Evolutionary conservation across 805 yeast genomes (phyloP), one percentile per base, ranked within the genome.

Genomic region (Maudiozyma saulgeensis): DNA sequence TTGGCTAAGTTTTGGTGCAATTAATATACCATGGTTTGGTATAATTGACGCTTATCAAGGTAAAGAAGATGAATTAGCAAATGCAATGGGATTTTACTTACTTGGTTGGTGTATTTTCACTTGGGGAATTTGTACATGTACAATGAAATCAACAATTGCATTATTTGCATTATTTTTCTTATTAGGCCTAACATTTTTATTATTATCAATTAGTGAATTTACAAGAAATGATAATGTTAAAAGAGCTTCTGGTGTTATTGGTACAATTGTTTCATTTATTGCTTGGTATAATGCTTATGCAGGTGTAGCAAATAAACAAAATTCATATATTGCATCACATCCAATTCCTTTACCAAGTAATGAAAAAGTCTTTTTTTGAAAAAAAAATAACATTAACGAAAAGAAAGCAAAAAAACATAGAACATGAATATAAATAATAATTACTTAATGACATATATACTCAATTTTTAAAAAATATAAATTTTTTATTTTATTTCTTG

Each of bases 231-330:
- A 56, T 23, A 68, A 68, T 28, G 66, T 73, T 43, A 64, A 69
- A 13, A 72, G 68, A 55, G 86, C 83, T 7, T 87, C 81, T 41
- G 89, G 89, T 56, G 73, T 79, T 16, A 46, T 78, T n/a, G 88
- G 87, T 44, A 69, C 82, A 18, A 68, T 82, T 6, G 77, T 81
- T 31, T 75, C 86, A 0, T 70, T 80, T 52, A 63, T 79, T 45
- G 84, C 84, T 1, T 82, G 83, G 82, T 82, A 81, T 60, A 81
- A 81, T 60, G 87, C 87, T 6, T 80, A 72, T 55, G 84, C 86
- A 2, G 88, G 87, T 73, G 63, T 79, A 34, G 79, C 87, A 31
- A 84, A 76, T 51, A 69, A 68, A 37, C 82, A 80, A 59, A 85
- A 84, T 65, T 70, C 87, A 4, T 70, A 69, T 45, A 31, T 15